Conservation (phyloP, 2,329 filamentous ascomycete genomes). For the Botryosphaeria dothidea region DNA sequence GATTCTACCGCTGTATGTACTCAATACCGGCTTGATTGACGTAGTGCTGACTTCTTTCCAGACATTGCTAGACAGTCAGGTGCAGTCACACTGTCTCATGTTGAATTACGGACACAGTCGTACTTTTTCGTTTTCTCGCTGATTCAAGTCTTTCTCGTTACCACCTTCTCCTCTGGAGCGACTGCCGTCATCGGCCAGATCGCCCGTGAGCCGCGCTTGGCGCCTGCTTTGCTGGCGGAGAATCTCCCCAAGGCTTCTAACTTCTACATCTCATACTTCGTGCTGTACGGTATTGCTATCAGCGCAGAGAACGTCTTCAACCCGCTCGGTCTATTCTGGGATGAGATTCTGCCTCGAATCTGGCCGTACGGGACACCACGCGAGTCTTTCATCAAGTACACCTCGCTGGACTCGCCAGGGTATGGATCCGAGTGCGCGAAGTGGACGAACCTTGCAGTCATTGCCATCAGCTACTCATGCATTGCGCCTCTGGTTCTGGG, state of each 20-base stretch:
- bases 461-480: constrained; percentile 40
- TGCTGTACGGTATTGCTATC: constrained; percentile 55
- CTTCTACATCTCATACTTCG: constrained; percentile 45
- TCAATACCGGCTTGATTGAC: background rate
- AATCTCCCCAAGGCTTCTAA: constrained; percentile 40
- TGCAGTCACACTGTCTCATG: constrained; percentile 43
- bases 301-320: constrained; percentile 82
- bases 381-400: constrained; percentile 47
- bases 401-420: constrained; percentile 43
- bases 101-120: constrained; percentile 43
- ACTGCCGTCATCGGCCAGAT: constrained; percentile 50
- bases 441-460: constrained; percentile 46
- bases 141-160: constrained; percentile 45
- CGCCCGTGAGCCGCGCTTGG: constrained; percentile 32
- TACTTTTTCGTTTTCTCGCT: constrained; percentile 44
- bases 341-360: constrained; percentile 66
- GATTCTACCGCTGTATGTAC: constrained; percentile 38
- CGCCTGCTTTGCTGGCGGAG: constrained; percentile 34
- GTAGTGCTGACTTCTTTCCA: constrained; percentile 24
- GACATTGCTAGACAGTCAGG: constrained; percentile 40
- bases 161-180: constrained; percentile 40
- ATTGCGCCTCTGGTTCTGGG: constrained; percentile 79
- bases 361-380: constrained; percentile 38
- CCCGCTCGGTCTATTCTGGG: constrained; percentile 80
- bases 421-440: constrained; percentile 51